These are phyloP conservation scores for Phytophthora parvispora DNA, from an alignment of 352 stramenopile species.

Conservation along the genomic window DNA sequence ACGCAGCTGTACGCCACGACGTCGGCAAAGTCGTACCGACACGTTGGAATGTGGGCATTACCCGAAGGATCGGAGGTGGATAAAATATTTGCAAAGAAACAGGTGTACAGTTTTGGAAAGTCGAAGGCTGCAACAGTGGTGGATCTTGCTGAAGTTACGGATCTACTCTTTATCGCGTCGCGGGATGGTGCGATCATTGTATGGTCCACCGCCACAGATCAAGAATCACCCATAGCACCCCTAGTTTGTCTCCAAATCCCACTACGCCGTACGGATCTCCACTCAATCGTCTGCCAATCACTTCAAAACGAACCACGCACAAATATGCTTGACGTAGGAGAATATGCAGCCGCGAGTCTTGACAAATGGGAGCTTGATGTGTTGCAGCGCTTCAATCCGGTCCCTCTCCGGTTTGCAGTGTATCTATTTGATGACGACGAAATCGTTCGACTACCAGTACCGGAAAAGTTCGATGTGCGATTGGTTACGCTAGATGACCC, in stretches of 20 bases:
- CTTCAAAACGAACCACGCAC: neutral
- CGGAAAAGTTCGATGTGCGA: constrained; percentile 12
- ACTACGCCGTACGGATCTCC: constrained; percentile 5
- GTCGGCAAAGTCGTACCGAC: constrained; percentile 17
- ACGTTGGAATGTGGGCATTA: constrained; percentile 22
- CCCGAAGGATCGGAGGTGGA: neutral
- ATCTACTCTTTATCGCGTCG: constrained; percentile 19
- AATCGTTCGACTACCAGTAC: constrained; percentile 20
- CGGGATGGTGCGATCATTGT: constrained; percentile 21
- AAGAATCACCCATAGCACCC: constrained; percentile 5
- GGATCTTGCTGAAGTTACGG: constrained; percentile 1
- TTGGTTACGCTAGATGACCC: constrained; percentile 22
- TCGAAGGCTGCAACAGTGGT: neutral
- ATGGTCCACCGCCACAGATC: constrained; percentile 10
- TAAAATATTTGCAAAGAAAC: neutral
- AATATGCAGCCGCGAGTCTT: constrained; percentile 1
- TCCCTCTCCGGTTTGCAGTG: constrained; percentile 21
- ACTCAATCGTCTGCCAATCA: constrained; percentile 17
- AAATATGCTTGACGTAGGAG: constrained; percentile 9
- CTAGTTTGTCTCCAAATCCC: constrained; percentile 21
- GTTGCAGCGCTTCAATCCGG: neutral
- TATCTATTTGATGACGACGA: constrained; percentile 45
- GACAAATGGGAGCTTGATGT: constrained; percentile 18
- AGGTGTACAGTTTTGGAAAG: constrained; percentile 20
- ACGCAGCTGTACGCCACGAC: constrained; percentile 19